A percentile compares a stretch with the other conserved stretches of the same genome.
Evolutionary conservation across 306 rosid genomes (phyloP).

Genomic region (Lotus japonicus): DNA sequence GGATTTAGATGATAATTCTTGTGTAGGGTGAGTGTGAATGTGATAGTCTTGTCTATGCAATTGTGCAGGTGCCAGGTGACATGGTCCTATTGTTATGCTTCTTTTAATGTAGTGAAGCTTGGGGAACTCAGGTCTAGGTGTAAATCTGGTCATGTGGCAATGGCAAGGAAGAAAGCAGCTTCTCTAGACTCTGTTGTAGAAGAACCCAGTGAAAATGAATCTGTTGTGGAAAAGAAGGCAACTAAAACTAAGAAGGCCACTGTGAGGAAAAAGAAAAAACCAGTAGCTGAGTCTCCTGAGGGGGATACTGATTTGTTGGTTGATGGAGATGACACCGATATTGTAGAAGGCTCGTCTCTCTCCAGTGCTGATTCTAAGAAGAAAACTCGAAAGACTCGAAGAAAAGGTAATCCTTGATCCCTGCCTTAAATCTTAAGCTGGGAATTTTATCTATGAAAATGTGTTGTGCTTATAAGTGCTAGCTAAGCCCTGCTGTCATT

Average conservation of each 20-base stretch:
- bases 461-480: slow-evolving; percentile 23
- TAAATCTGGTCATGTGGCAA: slow-evolving; percentile 51
- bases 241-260: slow-evolving; percentile 39
- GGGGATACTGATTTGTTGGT: slow-evolving; percentile 31
- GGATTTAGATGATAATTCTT: neutral
- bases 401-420: slow-evolving; percentile 47
- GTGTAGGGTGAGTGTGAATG: slow-evolving; percentile 22
- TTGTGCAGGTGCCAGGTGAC: slow-evolving; percentile 51
- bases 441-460: neutral
- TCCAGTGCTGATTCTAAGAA: slow-evolving; percentile 47
- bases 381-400: slow-evolving; percentile 38
- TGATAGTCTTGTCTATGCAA: slow-evolving; percentile 11
- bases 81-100: slow-evolving; percentile 28
- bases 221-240: slow-evolving; percentile 47
- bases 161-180: slow-evolving; percentile 56
- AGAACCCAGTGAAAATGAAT: slow-evolving; percentile 44
- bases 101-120: slow-evolving; percentile 39
- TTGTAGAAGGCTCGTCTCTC: slow-evolving; percentile 34
- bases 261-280: slow-evolving; percentile 40
- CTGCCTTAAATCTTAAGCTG: neutral
- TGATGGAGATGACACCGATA: slow-evolving; percentile 27
- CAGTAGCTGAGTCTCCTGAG: slow-evolving; percentile 26
- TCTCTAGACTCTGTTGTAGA: slow-evolving; percentile 36
- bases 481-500: slow-evolving; percentile 22
- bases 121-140: slow-evolving; percentile 34